Evolutionary conservation across 2,329 filamentous ascomycete species (phyloP), one percentile per base, ranked within the genome.

Genomic region (Sporothrix inflata): DNA sequence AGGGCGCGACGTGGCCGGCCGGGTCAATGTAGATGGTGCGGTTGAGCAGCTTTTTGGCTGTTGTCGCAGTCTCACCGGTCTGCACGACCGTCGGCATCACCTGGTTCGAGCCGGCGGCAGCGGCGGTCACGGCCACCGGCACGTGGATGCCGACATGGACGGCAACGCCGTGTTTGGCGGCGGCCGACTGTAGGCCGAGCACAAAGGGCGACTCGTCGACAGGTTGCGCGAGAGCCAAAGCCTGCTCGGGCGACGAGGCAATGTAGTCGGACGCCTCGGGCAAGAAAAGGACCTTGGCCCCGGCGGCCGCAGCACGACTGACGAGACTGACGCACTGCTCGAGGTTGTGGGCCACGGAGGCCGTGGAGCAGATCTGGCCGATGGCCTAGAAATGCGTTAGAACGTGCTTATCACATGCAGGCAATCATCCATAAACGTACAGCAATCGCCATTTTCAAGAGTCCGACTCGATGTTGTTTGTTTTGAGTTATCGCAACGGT

Each of bases 251-350:
- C 0, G 89, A 90, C 1, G 87, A 84, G 24, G 89, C 91, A 77
- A 98, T 94, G 84, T 97, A 98, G 83, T 97, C 94, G 72, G 89
- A 89, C 30, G 95, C 95, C 86, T 98, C 95, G 14, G 95, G 95
- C 70, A 98, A 90, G 83, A 98, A 98, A 67, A 98, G 87, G 21
- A 92, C 89, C 88, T 92, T 74, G 53, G 94, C 94, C 60, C 93
- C 93, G 72, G 90, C 90, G 38, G 85, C 84, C 11, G 91, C 90
- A 47, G 95, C 94, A 79, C 91, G 92, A 72, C 85, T 85, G 71
- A 96, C 86, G 61, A 97, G 85, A 53, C 82, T 84, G 74, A 90
- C 88, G 81, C 94, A 97, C 81, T 95, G 92, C 67, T 88, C 84
- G 60, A 98, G 88, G 80, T 98, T 98, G 77, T 92, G 87, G 75